Evolutionary conservation across 805 yeast genomes (phyloP).

Genomic region (Nematodospora valgi): DNA sequence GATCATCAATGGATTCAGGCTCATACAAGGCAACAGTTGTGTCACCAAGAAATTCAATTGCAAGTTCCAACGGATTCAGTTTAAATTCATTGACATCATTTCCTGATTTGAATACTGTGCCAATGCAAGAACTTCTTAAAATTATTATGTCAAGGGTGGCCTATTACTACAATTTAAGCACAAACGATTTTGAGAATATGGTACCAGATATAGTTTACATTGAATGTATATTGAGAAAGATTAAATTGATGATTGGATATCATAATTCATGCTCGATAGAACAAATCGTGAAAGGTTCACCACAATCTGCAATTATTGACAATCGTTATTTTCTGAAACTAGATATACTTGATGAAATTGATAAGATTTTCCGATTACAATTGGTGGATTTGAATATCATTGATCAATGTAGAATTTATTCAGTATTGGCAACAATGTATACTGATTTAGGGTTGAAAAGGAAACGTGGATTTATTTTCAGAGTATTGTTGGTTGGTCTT

Average conservation of each 20-base stretch:
- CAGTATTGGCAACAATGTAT: constrained; percentile 64
- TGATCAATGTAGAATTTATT: constrained; percentile 61
- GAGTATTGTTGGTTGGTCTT: constrained; percentile 57
- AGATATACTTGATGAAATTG: constrained; percentile 42
- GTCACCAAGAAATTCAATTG: constrained; percentile 35
- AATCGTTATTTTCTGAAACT: constrained; percentile 18
- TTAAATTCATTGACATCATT: constrained; percentile 5
- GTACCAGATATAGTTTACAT: constrained; percentile 80
- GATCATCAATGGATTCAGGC: not conserved
- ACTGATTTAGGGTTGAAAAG: constrained; percentile 57
- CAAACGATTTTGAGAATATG: constrained; percentile 60
- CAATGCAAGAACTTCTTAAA: constrained; percentile 31
- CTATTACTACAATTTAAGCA: constrained; percentile 40
- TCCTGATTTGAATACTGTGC: constrained; percentile 25
- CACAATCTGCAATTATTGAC: constrained; percentile 4
- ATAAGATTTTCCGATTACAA: constrained; percentile 33
- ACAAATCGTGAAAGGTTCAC: constrained; percentile 15
- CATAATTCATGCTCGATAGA: constrained; percentile 43
- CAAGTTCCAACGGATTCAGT: constrained; percentile 17
- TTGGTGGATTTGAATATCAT: constrained; percentile 35
- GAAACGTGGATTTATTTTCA: constrained; percentile 66
- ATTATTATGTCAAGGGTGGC: constrained; percentile 25
- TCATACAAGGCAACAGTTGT: constrained; percentile 4
- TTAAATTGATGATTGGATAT: constrained; percentile 56
- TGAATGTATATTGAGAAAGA: constrained; percentile 63